Evolutionary conservation across 1,284 basidiomycete species (phyloP).

Genomic region (Cystobasidiaceae sp.): DNA sequence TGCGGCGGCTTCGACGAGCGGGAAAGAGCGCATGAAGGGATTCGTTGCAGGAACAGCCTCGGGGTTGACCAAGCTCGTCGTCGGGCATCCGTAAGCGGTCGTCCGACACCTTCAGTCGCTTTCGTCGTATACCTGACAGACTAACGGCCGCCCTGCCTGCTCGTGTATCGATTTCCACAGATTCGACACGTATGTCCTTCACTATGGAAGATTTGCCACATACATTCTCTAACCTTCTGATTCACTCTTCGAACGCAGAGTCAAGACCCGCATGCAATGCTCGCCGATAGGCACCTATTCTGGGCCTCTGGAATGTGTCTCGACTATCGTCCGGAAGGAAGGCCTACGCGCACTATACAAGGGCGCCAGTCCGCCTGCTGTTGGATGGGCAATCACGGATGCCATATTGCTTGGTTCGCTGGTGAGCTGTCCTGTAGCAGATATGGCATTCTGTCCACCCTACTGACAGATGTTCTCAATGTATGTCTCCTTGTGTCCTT

Average conservation of each 20-base stretch:
- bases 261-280: slow-evolving; percentile 71
- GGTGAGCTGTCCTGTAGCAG: slow-evolving; percentile 41
- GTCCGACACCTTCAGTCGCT: not conserved
- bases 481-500: not conserved
- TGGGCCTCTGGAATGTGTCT: slow-evolving; percentile 62
- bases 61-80: slow-evolving; percentile 48
- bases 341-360: slow-evolving; percentile 47
- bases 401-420: slow-evolving; percentile 68
- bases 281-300: slow-evolving; percentile 63
- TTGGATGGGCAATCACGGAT: slow-evolving; percentile 72
- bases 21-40: slow-evolving; percentile 40
- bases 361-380: slow-evolving; percentile 52
- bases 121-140: not conserved
- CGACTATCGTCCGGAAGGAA: slow-evolving; percentile 60
- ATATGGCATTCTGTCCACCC: slow-evolving; percentile 3
- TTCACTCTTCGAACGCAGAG: slow-evolving; percentile 52
- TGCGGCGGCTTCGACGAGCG: too few relatives aligned
- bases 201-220: not conserved
- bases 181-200: not conserved
- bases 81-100: slow-evolving; percentile 45
- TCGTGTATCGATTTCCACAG: not conserved
- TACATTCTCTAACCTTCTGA: not conserved
- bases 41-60: slow-evolving; percentile 47
- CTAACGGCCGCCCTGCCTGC: too few relatives aligned
- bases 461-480: not conserved